Evolutionary conservation across 1,139 yeast genomes (phyloP), one percentile per base, ranked within the genome.

Genomic region (Kluyveromyces marxianus): DNA sequence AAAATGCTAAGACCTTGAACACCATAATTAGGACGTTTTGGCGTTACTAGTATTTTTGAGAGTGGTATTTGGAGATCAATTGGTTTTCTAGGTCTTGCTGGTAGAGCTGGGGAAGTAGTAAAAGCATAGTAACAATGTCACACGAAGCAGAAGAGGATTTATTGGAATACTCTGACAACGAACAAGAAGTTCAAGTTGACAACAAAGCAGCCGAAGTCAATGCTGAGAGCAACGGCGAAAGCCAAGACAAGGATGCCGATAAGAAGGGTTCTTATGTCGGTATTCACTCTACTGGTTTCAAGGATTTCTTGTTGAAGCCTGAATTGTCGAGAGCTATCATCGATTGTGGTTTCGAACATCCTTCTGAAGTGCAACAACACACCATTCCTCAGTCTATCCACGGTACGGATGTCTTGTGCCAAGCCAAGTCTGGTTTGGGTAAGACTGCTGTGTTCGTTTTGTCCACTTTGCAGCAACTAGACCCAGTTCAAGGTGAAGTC

Each of bases 261-360:
- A 87, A 90, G 71, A 90, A 92, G 71, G 98, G 98, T 62, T 89
- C 97, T 44, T 92, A 92, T 63, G 97, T 90, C 51, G 97, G 97
- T 65, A 87, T 89, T 62, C 97, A 92, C 70, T 92, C 97, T 56
- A 90, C 97, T 54, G 97, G 97, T 68, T 92, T 92, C 81, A 88
- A 95, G 72, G 98, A 92, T 71, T 92, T 92, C 71, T 75, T 92
- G 64, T 78, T 92, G 69, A 92, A 92, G 74, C 97, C 97, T 28
- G 98, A 92, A 71, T 77, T 92, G 60, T 77, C 92, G 62, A 84
- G 98, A 72, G 98, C 98, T 55, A 92, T 92, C 66, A 95, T 92
- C 59, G 98, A 92, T 71, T 89, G 97, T 76, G 98, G 98, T 76
- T 92, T 92, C 67, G 98, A 92, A 75, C 98, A 92, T 75, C 98